Base-by-base conservation (phyloP, 2,329 filamentous ascomycete species). In the Hymenoscyphus fraxineus region DNA sequence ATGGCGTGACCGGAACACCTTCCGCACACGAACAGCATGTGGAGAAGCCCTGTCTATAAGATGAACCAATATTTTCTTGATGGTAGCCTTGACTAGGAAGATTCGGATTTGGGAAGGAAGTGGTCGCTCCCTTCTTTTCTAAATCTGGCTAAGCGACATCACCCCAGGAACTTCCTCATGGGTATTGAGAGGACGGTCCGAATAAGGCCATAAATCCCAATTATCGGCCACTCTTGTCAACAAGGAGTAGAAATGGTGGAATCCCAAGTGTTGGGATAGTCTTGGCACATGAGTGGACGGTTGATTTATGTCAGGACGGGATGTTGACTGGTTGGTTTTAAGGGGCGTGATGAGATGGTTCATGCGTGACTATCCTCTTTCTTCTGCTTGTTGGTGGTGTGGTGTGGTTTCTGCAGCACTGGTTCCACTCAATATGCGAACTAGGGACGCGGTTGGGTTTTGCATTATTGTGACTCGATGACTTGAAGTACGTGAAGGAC, bases 21-120 rank as follows among this genome's bases (percentile, higher is more conserved):
- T 54, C 47, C 47, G 22, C 47, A 27, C 47, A 54, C n/a, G 47
- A 54, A 19, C 19, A 54, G 47, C 19, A 54, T 54, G 47, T 54
- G 47, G 47, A 54, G 19, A 54, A 54, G 19, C 47, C 47, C 47
- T 54, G 47, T 27, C 47, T 54, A 54, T 54, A 54, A 27, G 47
- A 54, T 54, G 47, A 22, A 13, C 19, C 19, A 54, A 54, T 54
- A 54, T 54, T 13, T 19, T 19, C 12, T 54, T 54, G 6, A 10
- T 51, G n/a, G 4, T 51, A 10, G 7, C 9, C 2, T 19, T 47
- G n/a, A 47, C 16, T 9, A 7, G 15, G 15, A 1, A n/a, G 5
- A 9, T 19, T 22, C n/a, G n/a, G 19, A 51, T 6, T 35, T 35
- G 6, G 44, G 10, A 27, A 27, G 27, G 47, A 54, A 27, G 6